These are phyloP conservation scores for Collybia mongolica DNA, from an alignment of 768 basidiomycete genomes.

Conservation along the genomic window DNA sequence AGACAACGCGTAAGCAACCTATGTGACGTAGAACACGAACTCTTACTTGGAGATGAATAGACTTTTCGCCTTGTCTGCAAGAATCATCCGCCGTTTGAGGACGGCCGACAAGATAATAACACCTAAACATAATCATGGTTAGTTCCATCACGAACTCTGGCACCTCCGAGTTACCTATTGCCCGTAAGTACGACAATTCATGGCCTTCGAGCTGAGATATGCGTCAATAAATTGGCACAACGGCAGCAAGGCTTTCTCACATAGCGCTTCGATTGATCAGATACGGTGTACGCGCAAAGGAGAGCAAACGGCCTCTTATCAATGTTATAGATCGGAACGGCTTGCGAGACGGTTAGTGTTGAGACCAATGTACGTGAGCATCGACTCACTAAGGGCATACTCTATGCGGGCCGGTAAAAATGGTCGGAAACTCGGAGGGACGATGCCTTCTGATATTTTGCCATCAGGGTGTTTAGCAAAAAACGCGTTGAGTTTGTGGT, in stretches of 20 bases:
- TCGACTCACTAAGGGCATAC: slow-evolving; percentile 77
- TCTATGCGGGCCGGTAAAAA: slow-evolving; percentile 82
- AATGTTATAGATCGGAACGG: slow-evolving; percentile 90
- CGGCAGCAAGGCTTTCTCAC: slow-evolving; percentile 37
- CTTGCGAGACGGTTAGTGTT: slow-evolving; percentile 32
- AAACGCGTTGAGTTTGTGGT: slow-evolving; percentile 71
- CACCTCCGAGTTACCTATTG: slow-evolving; percentile 57
- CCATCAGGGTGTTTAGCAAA: slow-evolving; percentile 82
- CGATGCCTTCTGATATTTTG: slow-evolving; percentile 81
- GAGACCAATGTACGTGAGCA: neutral
- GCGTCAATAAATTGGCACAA: neutral
- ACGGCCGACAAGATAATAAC: slow-evolving; percentile 94
- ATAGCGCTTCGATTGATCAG: slow-evolving; percentile 77
- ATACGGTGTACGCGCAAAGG: slow-evolving; percentile 88
- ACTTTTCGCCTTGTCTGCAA: slow-evolving; percentile 93
- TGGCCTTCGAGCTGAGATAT: slow-evolving; percentile 73
- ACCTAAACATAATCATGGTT: slow-evolving; percentile 34
- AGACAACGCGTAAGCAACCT: neutral
- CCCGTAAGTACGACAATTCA: slow-evolving; percentile 87
- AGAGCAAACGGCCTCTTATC: slow-evolving; percentile 91
- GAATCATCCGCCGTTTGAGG: slow-evolving; percentile 86
- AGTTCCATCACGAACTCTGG: neutral
- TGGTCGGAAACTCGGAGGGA: slow-evolving; percentile 79
- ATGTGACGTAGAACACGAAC: neutral
- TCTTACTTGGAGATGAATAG: slow-evolving; percentile 88